These are phyloP conservation scores for Dioscorea alata DNA, from an alignment of 106 monocot species.

Conservation along the genomic window DNA sequence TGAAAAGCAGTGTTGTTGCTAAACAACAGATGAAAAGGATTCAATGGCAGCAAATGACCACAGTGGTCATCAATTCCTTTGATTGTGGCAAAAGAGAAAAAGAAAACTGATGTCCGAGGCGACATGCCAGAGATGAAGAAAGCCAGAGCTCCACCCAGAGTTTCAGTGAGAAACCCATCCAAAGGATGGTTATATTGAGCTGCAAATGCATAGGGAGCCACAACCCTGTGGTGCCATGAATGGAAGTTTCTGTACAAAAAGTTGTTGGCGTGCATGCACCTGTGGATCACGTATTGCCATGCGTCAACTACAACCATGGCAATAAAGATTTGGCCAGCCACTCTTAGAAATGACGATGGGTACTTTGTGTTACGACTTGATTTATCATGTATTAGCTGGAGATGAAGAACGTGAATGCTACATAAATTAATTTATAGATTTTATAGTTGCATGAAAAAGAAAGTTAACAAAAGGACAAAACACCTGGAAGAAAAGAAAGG, in stretches of 20 bases:
- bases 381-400: conserved; percentile 1
- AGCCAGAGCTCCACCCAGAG: conserved; percentile 53
- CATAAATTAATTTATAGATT: no score
- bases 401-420: no score
- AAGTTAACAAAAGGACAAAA: conserved; percentile 3
- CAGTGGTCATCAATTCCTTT: conserved; percentile 62
- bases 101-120: conserved; percentile 41
- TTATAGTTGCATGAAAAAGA: no score
- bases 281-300: conserved; percentile 88
- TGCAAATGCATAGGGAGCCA: conserved; percentile 55
- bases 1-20: conserved; percentile 63
- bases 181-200: conserved; percentile 62
- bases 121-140: conserved; percentile 63
- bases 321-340: conserved; percentile 47
- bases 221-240: conserved; percentile 48
- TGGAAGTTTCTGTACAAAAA: conserved; percentile 78
- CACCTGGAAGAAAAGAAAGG: conserved; percentile 58
- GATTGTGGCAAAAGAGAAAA: conserved; percentile 56
- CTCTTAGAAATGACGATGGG: conserved; percentile 32
- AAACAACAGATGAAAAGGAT: conserved; percentile 47
- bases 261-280: conserved; percentile 89
- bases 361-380: conserved; percentile 25
- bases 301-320: conserved; percentile 86
- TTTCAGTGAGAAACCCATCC: conserved; percentile 62
- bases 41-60: conserved; percentile 41